phyloP scores from a whole-genome alignment of 2,329 filamentous ascomycete species.

The Botrytis paeoniae region DNA sequence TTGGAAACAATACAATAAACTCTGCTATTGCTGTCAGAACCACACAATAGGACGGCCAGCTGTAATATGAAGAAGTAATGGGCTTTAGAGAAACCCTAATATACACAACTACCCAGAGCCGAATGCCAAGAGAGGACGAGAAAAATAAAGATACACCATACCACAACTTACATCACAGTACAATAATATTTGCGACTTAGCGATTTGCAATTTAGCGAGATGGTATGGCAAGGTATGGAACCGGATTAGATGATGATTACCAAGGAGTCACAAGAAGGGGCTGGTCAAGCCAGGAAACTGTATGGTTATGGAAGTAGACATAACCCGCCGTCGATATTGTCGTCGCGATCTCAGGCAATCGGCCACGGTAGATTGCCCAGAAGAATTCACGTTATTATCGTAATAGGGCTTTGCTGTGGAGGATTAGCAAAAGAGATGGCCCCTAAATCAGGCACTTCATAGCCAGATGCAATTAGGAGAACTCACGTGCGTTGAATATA shows the following conservation, averaged over 20 bases:
- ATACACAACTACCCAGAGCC: background rate
- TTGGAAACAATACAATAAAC: background rate
- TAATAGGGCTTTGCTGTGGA: background rate
- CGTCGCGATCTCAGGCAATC: background rate
- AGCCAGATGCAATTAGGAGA: background rate
- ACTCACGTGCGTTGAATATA: background rate
- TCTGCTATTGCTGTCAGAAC: background rate
- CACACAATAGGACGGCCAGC: background rate
- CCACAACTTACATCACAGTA: background rate
- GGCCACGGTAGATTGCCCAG: background rate
- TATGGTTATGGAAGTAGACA: background rate
- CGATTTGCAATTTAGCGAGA: background rate
- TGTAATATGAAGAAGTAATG: background rate
- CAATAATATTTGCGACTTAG: background rate
- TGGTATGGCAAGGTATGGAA: background rate
- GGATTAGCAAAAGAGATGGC: background rate
- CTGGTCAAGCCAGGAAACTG: background rate
- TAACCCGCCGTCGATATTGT: background rate
- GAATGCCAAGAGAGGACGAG: background rate
- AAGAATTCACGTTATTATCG: background rate
- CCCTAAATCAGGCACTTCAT: background rate
- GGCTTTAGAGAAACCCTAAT: background rate
- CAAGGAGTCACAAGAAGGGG: background rate
- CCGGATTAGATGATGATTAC: background rate
- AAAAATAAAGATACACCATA: background rate